phyloP scores from a whole-genome alignment of 2,329 filamentous ascomycete species.

The Alternaria sp. region DNA sequence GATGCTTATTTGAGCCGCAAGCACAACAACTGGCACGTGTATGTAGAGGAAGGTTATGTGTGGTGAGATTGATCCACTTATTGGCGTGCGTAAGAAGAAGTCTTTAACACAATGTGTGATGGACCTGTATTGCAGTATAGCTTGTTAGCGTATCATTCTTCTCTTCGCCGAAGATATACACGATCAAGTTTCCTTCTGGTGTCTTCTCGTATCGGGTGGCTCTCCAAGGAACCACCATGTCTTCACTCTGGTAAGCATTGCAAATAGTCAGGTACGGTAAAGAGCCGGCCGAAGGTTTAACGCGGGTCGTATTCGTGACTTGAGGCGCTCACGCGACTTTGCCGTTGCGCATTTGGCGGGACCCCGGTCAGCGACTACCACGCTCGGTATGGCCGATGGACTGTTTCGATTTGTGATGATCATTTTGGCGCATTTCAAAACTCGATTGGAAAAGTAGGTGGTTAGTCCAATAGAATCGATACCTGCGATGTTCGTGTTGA shows the following conservation, averaged over 20 bases:
- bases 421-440: constrained; percentile 16
- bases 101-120: neutral
- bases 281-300: constrained; percentile 19
- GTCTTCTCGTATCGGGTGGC: constrained; percentile 12
- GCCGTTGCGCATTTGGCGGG: constrained; percentile 8
- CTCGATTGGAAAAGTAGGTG: constrained; percentile 15
- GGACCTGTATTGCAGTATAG: neutral
- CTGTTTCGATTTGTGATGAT: constrained; percentile 5
- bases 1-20: constrained; percentile 47
- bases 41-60: constrained; percentile 9
- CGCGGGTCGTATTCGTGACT: constrained; percentile 16
- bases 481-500: constrained; percentile 17
- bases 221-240: constrained; percentile 16
- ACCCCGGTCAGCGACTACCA: constrained; percentile 14
- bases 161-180: constrained; percentile 18
- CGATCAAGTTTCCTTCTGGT: constrained; percentile 8
- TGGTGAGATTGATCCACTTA: neutral
- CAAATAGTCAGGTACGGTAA: constrained; percentile 24
- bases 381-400: constrained; percentile 5
- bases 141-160: neutral
- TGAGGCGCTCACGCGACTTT: constrained; percentile 14
- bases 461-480: constrained; percentile 13
- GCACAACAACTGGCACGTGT: constrained; percentile 22
- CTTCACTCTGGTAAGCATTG: constrained; percentile 37
- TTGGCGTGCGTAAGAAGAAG: neutral